Evolutionary conservation across 192 early-diverging fungal species (phyloP).

Genomic region (Chytriomyces confervae): DNA sequence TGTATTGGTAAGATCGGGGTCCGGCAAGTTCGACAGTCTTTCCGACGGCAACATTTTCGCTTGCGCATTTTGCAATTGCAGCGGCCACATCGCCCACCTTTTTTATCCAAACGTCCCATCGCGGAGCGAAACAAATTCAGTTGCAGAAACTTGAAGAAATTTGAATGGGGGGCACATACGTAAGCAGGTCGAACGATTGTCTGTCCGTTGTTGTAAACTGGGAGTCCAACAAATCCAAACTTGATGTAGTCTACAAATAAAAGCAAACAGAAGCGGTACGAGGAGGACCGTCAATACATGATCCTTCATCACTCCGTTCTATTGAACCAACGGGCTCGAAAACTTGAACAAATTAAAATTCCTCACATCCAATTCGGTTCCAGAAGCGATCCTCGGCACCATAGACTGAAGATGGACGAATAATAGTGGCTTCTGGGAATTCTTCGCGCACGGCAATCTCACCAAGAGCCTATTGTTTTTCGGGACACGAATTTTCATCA

Average conservation of each 20-base stretch:
- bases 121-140: background rate
- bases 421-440: constrained; percentile 92
- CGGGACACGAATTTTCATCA: background rate
- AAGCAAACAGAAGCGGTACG: background rate
- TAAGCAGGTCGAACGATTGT: constrained; percentile 75
- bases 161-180: constrained; percentile 43
- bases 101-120: constrained; percentile 21
- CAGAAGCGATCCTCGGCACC: constrained; percentile 94
- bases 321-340: background rate
- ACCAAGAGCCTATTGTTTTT: constrained; percentile 73
- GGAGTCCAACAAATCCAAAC: constrained; percentile 54
- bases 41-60: constrained; percentile 75
- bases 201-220: constrained; percentile 69
- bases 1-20: constrained; percentile 63
- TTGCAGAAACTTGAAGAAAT: background rate
- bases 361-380: constrained; percentile 79
- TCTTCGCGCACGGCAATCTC: constrained; percentile 87
- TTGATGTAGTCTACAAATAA: constrained; percentile 34
- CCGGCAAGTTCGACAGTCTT: constrained; percentile 91
- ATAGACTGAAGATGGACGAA: constrained; percentile 87
- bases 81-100: constrained; percentile 85
- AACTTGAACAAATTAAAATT: constrained; percentile 34
- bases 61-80: constrained; percentile 77
- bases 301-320: too few species aligned
- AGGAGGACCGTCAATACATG: too few species aligned